Conservation (phyloP, 163 green algal species). For the Coccomyxa subellipsoidea region DNA sequence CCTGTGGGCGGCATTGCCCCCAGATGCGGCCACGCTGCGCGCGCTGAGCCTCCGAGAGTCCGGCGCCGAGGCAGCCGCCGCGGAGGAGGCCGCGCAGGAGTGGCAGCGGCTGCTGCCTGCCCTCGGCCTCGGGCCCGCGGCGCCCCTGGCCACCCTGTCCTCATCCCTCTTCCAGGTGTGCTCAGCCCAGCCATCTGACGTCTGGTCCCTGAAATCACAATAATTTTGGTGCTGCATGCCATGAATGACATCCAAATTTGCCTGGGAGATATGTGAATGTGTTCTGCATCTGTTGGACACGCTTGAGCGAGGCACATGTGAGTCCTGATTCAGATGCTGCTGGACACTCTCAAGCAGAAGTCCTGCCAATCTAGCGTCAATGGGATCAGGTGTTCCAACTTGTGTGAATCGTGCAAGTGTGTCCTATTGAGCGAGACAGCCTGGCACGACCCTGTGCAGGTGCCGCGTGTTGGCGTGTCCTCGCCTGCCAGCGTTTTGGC, state of each 20-base stretch:
- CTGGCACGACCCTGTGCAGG: neutral
- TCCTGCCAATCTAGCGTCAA: no score
- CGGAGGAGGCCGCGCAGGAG: slow-evolving; percentile 28
- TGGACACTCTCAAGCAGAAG: no score
- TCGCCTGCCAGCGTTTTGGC: neutral
- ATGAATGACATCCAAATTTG: no score
- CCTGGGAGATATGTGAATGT: no score
- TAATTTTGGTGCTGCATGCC: no score
- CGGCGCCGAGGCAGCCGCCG: slow-evolving; percentile 20
- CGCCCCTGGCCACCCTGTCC: neutral
- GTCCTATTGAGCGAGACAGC: no score
- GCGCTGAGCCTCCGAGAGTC: neutral
- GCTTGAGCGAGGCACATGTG: no score
- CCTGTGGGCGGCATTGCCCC: slow-evolving; percentile 24
- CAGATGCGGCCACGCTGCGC: slow-evolving; percentile 6
- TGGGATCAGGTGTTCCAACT: no score
- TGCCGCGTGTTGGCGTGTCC: neutral
- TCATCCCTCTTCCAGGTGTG: neutral
- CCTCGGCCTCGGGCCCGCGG: slow-evolving; percentile 14
- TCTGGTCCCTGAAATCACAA: neutral
- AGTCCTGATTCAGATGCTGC: no score
- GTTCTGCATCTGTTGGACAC: no score
- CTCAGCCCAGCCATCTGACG: neutral
- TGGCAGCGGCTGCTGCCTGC: slow-evolving; percentile 39
- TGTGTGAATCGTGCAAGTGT: no score